Base-by-base conservation (phyloP, 2,329 filamentous ascomycete species). In the Coleophoma eucalyptorum region DNA sequence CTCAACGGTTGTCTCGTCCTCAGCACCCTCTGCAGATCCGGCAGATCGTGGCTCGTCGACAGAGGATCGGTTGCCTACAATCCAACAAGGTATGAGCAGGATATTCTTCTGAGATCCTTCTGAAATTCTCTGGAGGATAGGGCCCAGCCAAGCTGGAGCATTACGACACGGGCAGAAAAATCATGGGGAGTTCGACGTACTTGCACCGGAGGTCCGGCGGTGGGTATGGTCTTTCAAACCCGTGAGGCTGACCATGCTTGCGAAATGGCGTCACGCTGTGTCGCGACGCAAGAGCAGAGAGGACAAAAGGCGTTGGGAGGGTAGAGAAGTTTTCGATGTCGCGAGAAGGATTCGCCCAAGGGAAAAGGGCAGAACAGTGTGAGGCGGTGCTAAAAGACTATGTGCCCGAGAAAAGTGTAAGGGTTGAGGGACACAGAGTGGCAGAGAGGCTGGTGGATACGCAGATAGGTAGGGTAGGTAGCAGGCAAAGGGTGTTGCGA, bases 1-100 rank as follows among this genome's bases (percentile, higher is more conserved):
- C 72, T 96, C 91, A 55, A 93, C 80, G 51, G 83, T 86, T 65
- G 90, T 91, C 63, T 95, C 90, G 58, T 81, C 79, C 62, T 90
- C 86, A 54, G 75, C 72, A 53, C 70, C 69, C 60, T 64, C 60
- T 18, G 26, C 26, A 26, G 26, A 26, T 26, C 21, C 21, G 21
- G 4, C 21, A 26, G 60, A 62, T 34, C 56, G 62, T 13, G 53
- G 53, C 38, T 67, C 65, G 20, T 67, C 65, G 43, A 63, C 53
- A 26, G 63, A 65, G 19, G 62, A 65, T 44, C 72, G 69, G 61
- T 67, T 71, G 61, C 74, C 75, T 77, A 13, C 21, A 35, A 35
- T 34, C 47, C 47, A 16, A 11, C n/a, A 18, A 41, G 10, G 7
- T 15, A 43, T 34, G 51, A 48, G 13, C 48, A 37, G 40, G 43